These are phyloP conservation scores for Claviceps digitariae DNA, from an alignment of 2,329 filamentous ascomycete genomes.

Conservation along the genomic window DNA sequence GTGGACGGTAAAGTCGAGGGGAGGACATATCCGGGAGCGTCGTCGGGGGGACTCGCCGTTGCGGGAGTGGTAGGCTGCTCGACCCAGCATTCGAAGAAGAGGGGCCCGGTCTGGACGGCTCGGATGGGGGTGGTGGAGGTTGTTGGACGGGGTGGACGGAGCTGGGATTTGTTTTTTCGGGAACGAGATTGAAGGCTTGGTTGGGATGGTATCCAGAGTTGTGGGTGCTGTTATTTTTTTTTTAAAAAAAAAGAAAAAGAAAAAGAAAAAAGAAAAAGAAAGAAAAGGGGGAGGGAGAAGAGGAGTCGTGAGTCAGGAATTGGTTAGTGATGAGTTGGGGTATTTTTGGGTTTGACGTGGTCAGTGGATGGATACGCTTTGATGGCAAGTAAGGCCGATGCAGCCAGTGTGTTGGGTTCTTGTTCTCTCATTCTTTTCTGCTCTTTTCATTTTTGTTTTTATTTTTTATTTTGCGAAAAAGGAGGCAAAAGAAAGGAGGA, in stretches of 20 bases:
- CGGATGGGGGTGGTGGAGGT: slow-evolving; percentile 35
- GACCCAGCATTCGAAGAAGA: slow-evolving; percentile 55
- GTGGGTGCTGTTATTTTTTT: slow-evolving; percentile 35
- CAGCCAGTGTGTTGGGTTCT: no score
- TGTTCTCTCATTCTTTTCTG: no score
- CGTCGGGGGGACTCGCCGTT: neutral
- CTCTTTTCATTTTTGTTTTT: neutral
- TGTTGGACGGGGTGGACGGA: slow-evolving; percentile 20
- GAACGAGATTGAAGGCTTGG: slow-evolving; percentile 28
- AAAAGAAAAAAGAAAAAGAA: neutral
- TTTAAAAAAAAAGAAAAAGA: no score
- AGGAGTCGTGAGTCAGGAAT: neutral
- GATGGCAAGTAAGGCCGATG: neutral
- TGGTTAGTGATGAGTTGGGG: neutral
- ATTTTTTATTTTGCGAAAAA: neutral
- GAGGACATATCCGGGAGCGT: neutral
- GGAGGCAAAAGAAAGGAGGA: no score
- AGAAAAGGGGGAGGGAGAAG: neutral
- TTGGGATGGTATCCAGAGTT: slow-evolving; percentile 46
- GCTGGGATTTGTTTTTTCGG: slow-evolving; percentile 15
- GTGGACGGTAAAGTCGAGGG: neutral
- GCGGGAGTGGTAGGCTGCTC: slow-evolving; percentile 21
- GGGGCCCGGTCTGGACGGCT: slow-evolving; percentile 40
- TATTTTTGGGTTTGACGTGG: no score
- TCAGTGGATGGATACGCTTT: neutral